Evolutionary conservation across 2,329 filamentous ascomycete species (phyloP).

Genomic region (Trichoderma aggressivum): DNA sequence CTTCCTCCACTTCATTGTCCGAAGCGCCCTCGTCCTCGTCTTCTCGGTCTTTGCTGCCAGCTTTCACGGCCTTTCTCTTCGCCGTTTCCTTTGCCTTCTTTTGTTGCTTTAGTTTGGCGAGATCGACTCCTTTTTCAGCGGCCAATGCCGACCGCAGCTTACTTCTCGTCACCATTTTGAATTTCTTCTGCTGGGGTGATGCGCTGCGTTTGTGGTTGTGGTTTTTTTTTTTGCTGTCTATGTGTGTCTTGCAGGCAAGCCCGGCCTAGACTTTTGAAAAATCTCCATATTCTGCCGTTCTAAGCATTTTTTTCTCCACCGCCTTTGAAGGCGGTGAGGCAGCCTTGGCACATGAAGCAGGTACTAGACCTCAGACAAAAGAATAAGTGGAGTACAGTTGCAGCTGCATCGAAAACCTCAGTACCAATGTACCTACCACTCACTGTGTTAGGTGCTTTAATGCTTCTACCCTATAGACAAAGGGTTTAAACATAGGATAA

Average conservation of each 20-base stretch:
- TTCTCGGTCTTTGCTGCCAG: constrained; percentile 23
- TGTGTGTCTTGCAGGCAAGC: neutral
- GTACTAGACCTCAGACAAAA: neutral
- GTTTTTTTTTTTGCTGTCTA: neutral
- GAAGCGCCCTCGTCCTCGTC: constrained; percentile 38
- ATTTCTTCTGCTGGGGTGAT: neutral
- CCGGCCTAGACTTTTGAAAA: neutral
- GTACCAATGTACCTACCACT: neutral
- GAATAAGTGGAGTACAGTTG: neutral
- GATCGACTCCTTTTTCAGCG: constrained; percentile 53
- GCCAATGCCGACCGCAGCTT: constrained; percentile 54
- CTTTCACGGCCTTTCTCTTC: constrained; percentile 34
- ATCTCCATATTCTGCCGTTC: constrained; percentile 15
- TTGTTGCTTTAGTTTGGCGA: constrained; percentile 49
- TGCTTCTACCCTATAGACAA: neutral
- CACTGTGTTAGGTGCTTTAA: neutral
- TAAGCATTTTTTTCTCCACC: constrained; percentile 7
- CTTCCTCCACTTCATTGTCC: constrained; percentile 38
- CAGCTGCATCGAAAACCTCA: neutral
- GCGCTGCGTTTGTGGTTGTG: neutral
- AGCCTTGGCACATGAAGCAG: constrained; percentile 15
- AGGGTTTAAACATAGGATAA: neutral
- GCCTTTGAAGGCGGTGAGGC: constrained; percentile 4
- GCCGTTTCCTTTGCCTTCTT: constrained; percentile 46
- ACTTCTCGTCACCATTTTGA: constrained; percentile 43